Percentiles rank a stretch among this genome's conserved stretches.
Conservation (phyloP, 805 yeast genomes). For the Wickerhamiella parazyma region DNA sequence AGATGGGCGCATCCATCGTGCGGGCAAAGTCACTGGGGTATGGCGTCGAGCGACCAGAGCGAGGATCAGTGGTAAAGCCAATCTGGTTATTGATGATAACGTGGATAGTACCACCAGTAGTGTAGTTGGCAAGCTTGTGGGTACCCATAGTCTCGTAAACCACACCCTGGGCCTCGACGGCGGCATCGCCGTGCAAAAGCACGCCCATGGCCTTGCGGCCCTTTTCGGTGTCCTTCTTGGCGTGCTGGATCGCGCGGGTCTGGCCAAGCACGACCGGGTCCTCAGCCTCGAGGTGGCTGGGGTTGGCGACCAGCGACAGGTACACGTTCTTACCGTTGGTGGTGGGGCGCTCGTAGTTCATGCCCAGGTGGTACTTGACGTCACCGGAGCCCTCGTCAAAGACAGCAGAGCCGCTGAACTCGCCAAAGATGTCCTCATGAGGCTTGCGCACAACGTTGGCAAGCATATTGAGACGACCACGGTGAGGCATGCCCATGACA, state of each 20-base stretch:
- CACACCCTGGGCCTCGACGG: conserved; percentile 97
- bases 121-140: conserved; percentile 79
- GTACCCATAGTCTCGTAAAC: conserved; percentile 98
- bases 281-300: conserved; percentile 97
- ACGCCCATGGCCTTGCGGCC: conserved; percentile 83
- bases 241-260: conserved; percentile 90
- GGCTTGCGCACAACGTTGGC: conserved; percentile 98
- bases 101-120: conserved; percentile 98
- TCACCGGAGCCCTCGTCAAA: conserved; percentile 97
- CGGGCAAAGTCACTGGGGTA: conserved; percentile 97
- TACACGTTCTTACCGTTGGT: conserved; percentile 95
- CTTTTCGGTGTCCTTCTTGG: conserved; percentile 63
- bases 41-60: conserved; percentile 93
- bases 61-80: conserved; percentile 98
- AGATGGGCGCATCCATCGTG: conserved; percentile 92
- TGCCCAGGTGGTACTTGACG: conserved; percentile 97
- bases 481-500: conserved; percentile 98
- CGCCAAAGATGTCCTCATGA: conserved; percentile 92
- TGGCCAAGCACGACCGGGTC: conserved; percentile 98
- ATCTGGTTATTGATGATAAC: conserved; percentile 95
- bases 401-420: conserved; percentile 81
- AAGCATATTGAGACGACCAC: conserved; percentile 96
- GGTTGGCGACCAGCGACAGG: conserved; percentile 93
- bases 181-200: conserved; percentile 97
- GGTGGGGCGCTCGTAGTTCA: conserved; percentile 98